Evolutionary conservation across 352 stramenopile genomes (phyloP).

Genomic region (Globisporangium rhizosaccharum): DNA sequence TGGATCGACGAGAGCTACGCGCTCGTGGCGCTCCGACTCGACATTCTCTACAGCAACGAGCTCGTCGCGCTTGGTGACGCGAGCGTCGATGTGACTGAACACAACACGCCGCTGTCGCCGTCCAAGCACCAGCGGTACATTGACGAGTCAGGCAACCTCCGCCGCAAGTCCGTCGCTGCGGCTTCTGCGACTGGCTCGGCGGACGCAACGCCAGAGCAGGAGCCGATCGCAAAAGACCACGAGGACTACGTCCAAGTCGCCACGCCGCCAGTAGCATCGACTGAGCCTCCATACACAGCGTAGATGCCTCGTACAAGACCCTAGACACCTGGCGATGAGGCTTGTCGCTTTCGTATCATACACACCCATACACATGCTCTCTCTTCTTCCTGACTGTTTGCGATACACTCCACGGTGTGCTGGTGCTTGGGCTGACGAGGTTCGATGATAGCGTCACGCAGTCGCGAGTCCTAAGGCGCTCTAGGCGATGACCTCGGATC

Average conservation of each 20-base stretch:
- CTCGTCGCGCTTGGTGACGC: conserved; percentile 16
- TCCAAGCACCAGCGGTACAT: conserved; percentile 39
- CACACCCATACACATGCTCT: no score
- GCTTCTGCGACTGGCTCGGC: no score
- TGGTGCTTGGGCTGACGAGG: no score
- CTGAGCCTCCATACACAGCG: not conserved
- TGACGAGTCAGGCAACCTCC: conserved; percentile 41
- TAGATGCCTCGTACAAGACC: no score
- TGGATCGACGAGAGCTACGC: conserved; percentile 29
- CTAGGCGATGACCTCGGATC: no score
- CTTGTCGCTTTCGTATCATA: no score
- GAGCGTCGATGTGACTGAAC: conserved; percentile 31
- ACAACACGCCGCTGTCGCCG: conserved; percentile 27
- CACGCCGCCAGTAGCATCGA: conserved; percentile 9
- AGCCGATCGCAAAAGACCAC: not conserved
- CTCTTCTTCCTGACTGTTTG: no score
- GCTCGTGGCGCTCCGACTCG: conserved; percentile 21
- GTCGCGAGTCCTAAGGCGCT: no score
- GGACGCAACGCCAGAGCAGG: not conserved
- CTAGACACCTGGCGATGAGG: no score
- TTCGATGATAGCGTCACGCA: no score
- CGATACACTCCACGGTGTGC: no score
- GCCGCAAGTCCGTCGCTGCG: conserved; percentile 14
- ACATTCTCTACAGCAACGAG: conserved; percentile 24
- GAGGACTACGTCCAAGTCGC: conserved; percentile 5